phyloP scores from a whole-genome alignment of 2,329 filamentous ascomycete species.

The Capronia coronata region DNA sequence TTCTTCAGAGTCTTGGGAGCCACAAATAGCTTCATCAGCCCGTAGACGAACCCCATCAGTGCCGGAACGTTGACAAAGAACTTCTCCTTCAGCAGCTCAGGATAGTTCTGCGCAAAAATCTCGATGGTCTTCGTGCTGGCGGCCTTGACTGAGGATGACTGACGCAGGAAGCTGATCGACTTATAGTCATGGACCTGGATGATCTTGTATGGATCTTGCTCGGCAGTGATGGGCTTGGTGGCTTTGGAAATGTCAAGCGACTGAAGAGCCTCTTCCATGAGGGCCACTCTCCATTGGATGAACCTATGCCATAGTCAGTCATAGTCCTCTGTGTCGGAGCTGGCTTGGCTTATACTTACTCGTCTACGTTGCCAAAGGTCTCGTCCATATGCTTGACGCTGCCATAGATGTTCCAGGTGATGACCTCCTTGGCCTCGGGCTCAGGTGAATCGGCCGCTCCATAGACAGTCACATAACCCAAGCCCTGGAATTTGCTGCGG shows the following conservation, averaged over 20 bases:
- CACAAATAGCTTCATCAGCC: constrained; percentile 67
- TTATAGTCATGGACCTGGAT: constrained; percentile 92
- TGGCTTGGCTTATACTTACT: too few species aligned
- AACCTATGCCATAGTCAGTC: constrained; percentile 52
- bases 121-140: constrained; percentile 76
- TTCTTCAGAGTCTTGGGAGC: constrained; percentile 69
- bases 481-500: constrained; percentile 62
- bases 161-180: constrained; percentile 76
- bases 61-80: constrained; percentile 92
- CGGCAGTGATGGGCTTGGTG: constrained; percentile 64
- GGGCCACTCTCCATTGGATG: constrained; percentile 77
- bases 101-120: constrained; percentile 74
- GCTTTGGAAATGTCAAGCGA: constrained; percentile 65
- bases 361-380: constrained; percentile 75
- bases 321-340: too few species aligned
- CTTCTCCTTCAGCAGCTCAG: constrained; percentile 81
- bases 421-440: constrained; percentile 51
- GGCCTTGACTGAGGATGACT: constrained; percentile 67
- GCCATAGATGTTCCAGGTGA: constrained; percentile 93
- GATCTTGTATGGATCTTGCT: constrained; percentile 78
- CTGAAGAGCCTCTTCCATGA: constrained; percentile 80
- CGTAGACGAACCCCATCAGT: constrained; percentile 84
- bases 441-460: constrained; percentile 28
- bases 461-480: constrained; percentile 78
- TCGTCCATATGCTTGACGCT: constrained; percentile 70